Percentiles rank a stretch among this genome's conserved stretches.
phyloP scores from a whole-genome alignment of 495 filamentous ascomycete species.

The Delitschia confertaspora region DNA sequence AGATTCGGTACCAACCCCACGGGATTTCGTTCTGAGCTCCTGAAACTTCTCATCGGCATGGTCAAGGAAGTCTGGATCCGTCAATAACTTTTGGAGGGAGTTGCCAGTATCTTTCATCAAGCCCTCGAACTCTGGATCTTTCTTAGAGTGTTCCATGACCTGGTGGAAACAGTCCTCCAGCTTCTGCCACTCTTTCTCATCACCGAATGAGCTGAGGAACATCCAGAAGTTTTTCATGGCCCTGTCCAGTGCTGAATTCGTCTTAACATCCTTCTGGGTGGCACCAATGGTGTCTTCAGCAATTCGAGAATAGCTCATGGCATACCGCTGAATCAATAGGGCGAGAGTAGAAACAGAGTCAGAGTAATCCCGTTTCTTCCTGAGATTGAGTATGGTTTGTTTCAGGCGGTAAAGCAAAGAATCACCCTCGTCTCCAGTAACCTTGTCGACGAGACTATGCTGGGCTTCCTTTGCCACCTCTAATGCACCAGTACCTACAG shows the following conservation, averaged over 20 bases:
- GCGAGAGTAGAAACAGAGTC: constrained; percentile 75
- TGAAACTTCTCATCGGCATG: constrained; percentile 60
- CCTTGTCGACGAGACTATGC: constrained; percentile 58
- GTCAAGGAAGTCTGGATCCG: constrained; percentile 74
- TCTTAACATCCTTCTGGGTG: constrained; percentile 57
- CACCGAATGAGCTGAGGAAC: constrained; percentile 69
- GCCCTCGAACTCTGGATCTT: constrained; percentile 75
- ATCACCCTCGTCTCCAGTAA: constrained; percentile 59
- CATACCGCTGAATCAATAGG: constrained; percentile 69
- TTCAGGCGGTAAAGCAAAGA: constrained; percentile 68
- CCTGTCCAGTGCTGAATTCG: constrained; percentile 64
- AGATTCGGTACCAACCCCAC: constrained; percentile 53
- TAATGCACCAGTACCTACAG: constrained; percentile 53
- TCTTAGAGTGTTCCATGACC: constrained; percentile 63
- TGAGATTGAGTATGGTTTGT: constrained; percentile 62
- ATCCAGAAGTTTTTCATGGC: constrained; percentile 71
- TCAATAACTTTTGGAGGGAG: constrained; percentile 72
- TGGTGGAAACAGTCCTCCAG: constrained; percentile 56
- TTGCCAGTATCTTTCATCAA: constrained; percentile 62
- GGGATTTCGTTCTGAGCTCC: constrained; percentile 59
- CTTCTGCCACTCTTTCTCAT: constrained; percentile 62
- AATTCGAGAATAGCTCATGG: constrained; percentile 63
- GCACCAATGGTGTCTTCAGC: constrained; percentile 53
- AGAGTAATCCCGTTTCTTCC: constrained; percentile 68
- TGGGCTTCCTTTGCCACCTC: constrained; percentile 58